These are phyloP conservation scores for Pseudogymnoascus pannorum DNA, from an alignment of 2,329 filamentous ascomycete genomes.

Conservation along the genomic window DNA sequence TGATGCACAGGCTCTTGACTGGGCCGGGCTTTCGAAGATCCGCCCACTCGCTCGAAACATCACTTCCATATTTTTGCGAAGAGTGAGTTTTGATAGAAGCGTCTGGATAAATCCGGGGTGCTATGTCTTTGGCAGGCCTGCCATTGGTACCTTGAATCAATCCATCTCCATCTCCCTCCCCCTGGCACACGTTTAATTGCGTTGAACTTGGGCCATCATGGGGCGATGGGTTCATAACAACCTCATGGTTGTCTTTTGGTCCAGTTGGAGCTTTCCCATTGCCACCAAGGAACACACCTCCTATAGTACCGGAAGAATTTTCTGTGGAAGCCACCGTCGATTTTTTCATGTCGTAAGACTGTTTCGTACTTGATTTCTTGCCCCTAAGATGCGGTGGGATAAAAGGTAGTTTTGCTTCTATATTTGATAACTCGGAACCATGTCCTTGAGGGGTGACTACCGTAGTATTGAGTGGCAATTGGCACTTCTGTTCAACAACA, in stretches of 20 bases:
- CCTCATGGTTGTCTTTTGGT: background rate
- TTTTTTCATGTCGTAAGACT: background rate
- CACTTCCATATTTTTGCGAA: background rate
- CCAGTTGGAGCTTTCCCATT: background rate
- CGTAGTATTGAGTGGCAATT: background rate
- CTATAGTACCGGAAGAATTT: background rate
- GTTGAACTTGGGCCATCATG: background rate
- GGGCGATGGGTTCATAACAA: background rate
- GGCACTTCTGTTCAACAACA: background rate
- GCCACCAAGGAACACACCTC: background rate
- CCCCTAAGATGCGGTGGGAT: constrained; percentile 11
- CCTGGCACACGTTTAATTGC: background rate
- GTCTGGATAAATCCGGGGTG: background rate
- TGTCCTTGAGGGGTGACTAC: background rate
- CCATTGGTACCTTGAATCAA: background rate
- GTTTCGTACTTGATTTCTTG: background rate
- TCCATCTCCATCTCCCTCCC: background rate
- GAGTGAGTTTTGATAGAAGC: constrained; percentile 5
- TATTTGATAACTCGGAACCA: background rate
- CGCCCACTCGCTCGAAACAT: background rate
- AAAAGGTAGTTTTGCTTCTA: background rate
- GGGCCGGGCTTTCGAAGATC: constrained; percentile 6
- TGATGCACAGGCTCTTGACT: constrained; percentile 1
- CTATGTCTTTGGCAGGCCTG: background rate
- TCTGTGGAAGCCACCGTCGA: background rate